phyloP scores from a whole-genome alignment of 2,329 filamentous ascomycete species.

The Aschersonia sp. region DNA sequence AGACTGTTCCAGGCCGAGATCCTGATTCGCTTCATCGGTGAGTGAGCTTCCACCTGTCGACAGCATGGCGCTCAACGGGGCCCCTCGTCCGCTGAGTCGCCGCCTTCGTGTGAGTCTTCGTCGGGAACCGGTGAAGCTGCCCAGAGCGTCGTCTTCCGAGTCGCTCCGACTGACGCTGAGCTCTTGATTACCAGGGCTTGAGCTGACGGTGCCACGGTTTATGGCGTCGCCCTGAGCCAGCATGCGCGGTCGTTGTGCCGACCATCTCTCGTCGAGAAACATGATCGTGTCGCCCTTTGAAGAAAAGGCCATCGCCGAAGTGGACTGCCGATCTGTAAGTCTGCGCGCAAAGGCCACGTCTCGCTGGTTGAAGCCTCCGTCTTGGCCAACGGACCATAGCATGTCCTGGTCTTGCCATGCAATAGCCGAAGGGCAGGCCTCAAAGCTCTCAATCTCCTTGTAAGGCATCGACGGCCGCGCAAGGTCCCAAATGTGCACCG shows the following conservation, averaged over 20 bases:
- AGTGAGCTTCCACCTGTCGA: conserved; percentile 22
- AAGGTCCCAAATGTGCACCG: conserved; percentile 55
- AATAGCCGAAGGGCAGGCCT: conserved; percentile 39
- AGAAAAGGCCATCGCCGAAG: conserved; percentile 47
- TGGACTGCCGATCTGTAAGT: conserved; percentile 45
- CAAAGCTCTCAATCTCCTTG: conserved; percentile 48
- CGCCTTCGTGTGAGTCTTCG: conserved; percentile 25
- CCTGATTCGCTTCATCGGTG: conserved; percentile 20
- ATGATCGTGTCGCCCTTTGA: conserved; percentile 43
- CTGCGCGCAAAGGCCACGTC: conserved; percentile 50
- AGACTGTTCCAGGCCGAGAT: conserved; percentile 40
- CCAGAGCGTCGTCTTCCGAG: conserved; percentile 49
- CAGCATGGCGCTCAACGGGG: conserved; percentile 38
- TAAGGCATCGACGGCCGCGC: conserved; percentile 52
- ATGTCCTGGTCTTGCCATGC: conserved; percentile 52
- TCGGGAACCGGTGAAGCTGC: conserved; percentile 40
- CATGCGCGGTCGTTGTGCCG: conserved; percentile 26
- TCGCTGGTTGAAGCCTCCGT: conserved; percentile 48
- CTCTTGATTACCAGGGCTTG: conserved; percentile 32
- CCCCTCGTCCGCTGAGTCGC: conserved; percentile 26
- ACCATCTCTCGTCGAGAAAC: conserved; percentile 44
- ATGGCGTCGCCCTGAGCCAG: conserved; percentile 16
- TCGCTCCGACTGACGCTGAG: conserved; percentile 46
- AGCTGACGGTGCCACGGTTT: conserved; percentile 28
- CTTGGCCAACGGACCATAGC: conserved; percentile 49